Evolutionary conservation across 768 basidiomycete species (phyloP).

Genomic region (Boletellus emodensis): DNA sequence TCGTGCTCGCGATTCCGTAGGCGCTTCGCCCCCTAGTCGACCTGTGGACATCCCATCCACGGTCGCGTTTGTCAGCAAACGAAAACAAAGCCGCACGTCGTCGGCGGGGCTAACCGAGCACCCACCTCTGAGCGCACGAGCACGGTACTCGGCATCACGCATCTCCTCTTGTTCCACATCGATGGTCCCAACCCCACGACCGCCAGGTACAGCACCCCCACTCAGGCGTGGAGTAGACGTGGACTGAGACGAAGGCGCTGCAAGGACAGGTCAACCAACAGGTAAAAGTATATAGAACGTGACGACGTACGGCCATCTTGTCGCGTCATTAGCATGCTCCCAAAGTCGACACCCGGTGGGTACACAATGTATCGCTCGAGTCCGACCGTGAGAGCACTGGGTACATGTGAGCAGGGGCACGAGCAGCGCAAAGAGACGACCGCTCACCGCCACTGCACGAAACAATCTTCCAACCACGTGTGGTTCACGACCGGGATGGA

Average conservation of each 20-base stretch:
- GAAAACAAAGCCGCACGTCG: not conserved
- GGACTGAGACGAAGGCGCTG: conserved; percentile 8
- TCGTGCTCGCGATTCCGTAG: not conserved
- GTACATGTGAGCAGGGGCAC: not conserved
- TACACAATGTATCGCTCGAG: conserved; percentile 67
- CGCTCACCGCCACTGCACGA: conserved; percentile 61
- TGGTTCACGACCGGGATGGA: conserved; percentile 86
- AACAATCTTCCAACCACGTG: conserved; percentile 88
- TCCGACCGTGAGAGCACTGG: conserved; percentile 52
- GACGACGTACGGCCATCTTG: conserved; percentile 14
- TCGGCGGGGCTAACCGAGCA: not conserved
- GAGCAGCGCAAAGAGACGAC: not conserved
- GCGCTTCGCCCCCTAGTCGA: not conserved
- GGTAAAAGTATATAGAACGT: not conserved
- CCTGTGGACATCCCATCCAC: not conserved
- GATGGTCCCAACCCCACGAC: conserved; percentile 24
- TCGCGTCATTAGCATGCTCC: conserved; percentile 32
- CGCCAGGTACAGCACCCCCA: conserved; percentile 29
- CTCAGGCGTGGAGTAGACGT: not conserved
- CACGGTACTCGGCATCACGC: conserved; percentile 13
- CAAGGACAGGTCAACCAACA: not conserved
- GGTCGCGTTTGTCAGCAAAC: not conserved
- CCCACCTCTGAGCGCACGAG: not conserved
- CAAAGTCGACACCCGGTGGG: conserved; percentile 65
- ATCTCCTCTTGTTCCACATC: conserved; percentile 22